A percentile compares a stretch with the other conserved stretches of the same genome.
phyloP scores from a whole-genome alignment of 2,329 filamentous ascomycete genomes.

The Penicillium aurantiogriseum region DNA sequence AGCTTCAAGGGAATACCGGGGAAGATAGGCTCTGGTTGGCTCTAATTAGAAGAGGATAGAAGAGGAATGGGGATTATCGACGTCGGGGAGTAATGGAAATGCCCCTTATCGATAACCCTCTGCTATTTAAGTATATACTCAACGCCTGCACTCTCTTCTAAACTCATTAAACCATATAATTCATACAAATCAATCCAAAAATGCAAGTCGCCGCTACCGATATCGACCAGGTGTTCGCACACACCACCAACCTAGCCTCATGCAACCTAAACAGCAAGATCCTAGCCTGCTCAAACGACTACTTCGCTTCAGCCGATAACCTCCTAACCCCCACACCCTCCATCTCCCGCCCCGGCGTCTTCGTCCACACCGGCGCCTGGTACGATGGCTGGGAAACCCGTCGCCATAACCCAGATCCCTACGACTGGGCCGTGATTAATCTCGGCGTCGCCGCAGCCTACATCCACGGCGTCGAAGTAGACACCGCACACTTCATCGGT shows the following conservation, averaged over 20 bases:
- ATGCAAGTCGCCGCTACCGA: constrained; percentile 44
- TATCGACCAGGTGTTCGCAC: constrained; percentile 56
- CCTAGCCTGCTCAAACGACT: constrained; percentile 60
- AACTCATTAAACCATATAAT: neutral
- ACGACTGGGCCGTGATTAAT: constrained; percentile 60
- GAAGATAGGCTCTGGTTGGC: neutral
- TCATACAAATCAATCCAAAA: neutral
- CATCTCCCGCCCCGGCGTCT: constrained; percentile 57
- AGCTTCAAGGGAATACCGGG: neutral
- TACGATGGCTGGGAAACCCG: constrained; percentile 66
- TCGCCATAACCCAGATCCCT: constrained; percentile 57
- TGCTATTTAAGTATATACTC: constrained; percentile 10
- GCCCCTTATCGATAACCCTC: constrained; percentile 11
- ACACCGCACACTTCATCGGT: constrained; percentile 47
- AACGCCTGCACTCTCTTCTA: neutral
- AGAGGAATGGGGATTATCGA: neutral
- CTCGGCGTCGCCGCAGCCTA: constrained; percentile 51
- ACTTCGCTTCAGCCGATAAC: constrained; percentile 60
- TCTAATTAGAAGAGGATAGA: neutral
- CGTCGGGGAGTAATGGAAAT: neutral
- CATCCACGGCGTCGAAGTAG: constrained; percentile 46
- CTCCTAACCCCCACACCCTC: constrained; percentile 58
- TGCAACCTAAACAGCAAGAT: constrained; percentile 53
- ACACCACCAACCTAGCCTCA: constrained; percentile 51
- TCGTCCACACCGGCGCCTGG: constrained; percentile 61